phyloP scores from a whole-genome alignment of 495 filamentous ascomycete species.

The Aspergillus diversus region DNA sequence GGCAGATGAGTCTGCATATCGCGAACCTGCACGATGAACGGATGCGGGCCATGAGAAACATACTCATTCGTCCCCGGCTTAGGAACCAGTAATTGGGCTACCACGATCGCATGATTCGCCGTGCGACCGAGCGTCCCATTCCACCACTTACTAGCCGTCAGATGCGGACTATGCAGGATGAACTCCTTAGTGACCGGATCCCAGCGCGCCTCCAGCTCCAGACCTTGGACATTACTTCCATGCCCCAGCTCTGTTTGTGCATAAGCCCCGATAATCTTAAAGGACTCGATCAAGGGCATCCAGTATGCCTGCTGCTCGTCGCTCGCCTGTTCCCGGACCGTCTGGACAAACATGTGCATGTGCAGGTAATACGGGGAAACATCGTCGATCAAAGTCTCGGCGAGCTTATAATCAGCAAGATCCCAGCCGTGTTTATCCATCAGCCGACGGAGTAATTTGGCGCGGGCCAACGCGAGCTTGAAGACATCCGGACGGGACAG shows the following conservation, averaged over 20 bases:
- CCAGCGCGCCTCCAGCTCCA: conserved; percentile 51
- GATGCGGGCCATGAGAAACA: conserved; percentile 50
- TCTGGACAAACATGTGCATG: conserved; percentile 39
- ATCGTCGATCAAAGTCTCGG: conserved; percentile 48
- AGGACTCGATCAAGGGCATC: conserved; percentile 47
- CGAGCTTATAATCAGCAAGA: conserved; percentile 46
- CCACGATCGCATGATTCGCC: conserved; percentile 34
- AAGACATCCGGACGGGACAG: conserved; percentile 50
- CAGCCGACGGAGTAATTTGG: conserved; percentile 50
- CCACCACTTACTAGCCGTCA: conserved; percentile 57
- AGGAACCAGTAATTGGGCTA: conserved; percentile 48
- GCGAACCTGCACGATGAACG: conserved; percentile 53
- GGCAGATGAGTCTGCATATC: conserved; percentile 48
- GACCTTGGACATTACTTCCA: conserved; percentile 50
- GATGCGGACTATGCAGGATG: conserved; percentile 48
- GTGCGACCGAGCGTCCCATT: conserved; percentile 51
- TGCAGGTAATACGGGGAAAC: conserved; percentile 26
- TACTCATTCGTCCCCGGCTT: conserved; percentile 26
- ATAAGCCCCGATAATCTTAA: conserved; percentile 51
- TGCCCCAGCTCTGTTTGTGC: conserved; percentile 54
- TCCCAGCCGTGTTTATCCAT: conserved; percentile 43
- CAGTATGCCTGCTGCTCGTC: conserved; percentile 48
- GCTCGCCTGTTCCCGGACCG: conserved; percentile 49
- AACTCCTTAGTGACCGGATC: conserved; percentile 46
- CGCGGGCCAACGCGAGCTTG: conserved; percentile 50